phyloP scores from a whole-genome alignment of 257 asterid species.

The Solanum verrucosum region DNA sequence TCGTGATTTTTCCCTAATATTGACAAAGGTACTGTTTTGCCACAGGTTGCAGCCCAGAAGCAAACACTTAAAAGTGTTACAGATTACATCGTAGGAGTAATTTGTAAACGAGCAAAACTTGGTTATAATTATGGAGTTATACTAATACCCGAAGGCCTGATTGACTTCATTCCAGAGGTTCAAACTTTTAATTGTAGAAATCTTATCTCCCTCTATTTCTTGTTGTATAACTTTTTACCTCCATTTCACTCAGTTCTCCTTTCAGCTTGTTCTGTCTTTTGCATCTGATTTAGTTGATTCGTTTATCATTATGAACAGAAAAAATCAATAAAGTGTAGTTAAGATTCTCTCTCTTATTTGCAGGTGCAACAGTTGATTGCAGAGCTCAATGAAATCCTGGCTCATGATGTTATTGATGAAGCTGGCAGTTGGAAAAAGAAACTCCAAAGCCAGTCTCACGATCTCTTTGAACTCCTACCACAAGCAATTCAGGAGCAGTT shows the following conservation, averaged over 20 bases:
- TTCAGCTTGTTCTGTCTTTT: not conserved
- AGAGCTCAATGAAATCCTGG: conserved; percentile 89
- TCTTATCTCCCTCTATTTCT: not conserved
- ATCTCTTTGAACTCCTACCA: conserved; percentile 85
- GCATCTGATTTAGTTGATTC: not conserved
- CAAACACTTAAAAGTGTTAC: conserved; percentile 81
- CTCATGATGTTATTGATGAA: conserved; percentile 89
- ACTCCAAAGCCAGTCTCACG: conserved; percentile 49
- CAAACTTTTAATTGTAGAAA: not conserved
- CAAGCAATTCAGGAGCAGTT: conserved; percentile 83
- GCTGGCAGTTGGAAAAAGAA: conserved; percentile 87
- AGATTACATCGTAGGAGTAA: conserved; percentile 72
- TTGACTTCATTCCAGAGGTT: conserved; percentile 99
- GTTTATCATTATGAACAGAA: not conserved
- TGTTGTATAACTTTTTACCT: not conserved
- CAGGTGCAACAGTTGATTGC: conserved; percentile 95
- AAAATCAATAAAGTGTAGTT: not conserved
- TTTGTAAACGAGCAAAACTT: conserved; percentile 77
- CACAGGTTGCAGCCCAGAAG: conserved; percentile 87
- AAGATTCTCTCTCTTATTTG: not conserved
- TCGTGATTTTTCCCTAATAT: not conserved
- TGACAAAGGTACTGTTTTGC: not conserved
- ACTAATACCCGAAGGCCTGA: conserved; percentile 95
- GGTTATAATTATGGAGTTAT: conserved; percentile 96
- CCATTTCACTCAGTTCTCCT: not conserved